Conservation (phyloP, 2,329 filamentous ascomycete genomes). For the Neoscytalidium dimidiatum region DNA sequence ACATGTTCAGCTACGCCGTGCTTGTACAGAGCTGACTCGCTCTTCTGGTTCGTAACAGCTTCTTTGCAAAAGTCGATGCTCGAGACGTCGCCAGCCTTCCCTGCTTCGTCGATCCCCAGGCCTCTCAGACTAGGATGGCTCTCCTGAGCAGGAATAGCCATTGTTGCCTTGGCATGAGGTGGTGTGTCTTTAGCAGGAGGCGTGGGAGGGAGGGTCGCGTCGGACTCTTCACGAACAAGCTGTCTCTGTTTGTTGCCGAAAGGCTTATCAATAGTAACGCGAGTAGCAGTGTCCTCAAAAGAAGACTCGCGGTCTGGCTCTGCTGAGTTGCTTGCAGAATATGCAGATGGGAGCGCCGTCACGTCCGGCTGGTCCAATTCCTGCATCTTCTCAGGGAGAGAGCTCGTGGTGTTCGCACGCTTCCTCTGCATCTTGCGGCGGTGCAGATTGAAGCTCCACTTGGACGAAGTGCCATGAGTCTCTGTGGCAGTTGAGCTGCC, state of each 20-base stretch:
- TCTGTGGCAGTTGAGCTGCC: neutral
- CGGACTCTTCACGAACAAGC: conserved; percentile 8
- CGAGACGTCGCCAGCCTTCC: conserved; percentile 10
- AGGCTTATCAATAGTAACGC: neutral
- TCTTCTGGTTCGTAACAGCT: neutral
- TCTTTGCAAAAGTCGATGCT: conserved; percentile 1
- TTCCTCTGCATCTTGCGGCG: conserved; percentile 4
- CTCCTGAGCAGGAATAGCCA: neutral
- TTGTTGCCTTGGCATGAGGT: conserved; percentile 25
- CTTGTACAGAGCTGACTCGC: neutral
- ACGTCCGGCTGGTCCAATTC: neutral
- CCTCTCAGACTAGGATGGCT: neutral
- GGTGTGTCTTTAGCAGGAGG: conserved; percentile 49
- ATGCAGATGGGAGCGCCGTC: neutral
- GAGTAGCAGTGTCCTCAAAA: neutral
- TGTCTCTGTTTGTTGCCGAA: neutral
- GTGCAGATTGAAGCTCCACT: neutral
- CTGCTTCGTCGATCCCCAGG: neutral
- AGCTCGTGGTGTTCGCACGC: neutral
- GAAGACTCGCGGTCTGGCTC: neutral
- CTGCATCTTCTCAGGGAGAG: neutral
- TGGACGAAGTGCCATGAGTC: neutral
- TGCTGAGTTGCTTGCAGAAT: neutral
- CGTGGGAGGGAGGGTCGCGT: conserved; percentile 34
- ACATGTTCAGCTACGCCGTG: conserved; percentile 31